Conservation (phyloP, 2,329 filamentous ascomycete species). For the Ceratocystis lukuohia region DNA sequence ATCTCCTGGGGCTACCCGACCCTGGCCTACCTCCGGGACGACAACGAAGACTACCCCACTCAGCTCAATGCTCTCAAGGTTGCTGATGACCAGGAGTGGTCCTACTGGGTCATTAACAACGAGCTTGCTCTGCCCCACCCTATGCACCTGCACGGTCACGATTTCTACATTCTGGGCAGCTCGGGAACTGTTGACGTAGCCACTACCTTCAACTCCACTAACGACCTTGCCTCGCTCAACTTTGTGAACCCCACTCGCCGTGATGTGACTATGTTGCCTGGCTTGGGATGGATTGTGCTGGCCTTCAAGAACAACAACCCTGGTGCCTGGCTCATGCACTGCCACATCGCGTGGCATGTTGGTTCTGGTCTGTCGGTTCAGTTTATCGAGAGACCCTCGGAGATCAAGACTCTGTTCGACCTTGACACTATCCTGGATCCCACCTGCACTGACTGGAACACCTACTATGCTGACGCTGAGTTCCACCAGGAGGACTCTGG, state of each 20-base stretch:
- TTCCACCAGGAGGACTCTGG: conserved; percentile 21
- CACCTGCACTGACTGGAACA: conserved; percentile 18
- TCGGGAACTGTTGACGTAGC: conserved; percentile 19
- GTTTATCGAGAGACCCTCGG: conserved; percentile 29
- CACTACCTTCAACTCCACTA: conserved; percentile 24
- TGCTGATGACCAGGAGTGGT: conserved; percentile 23
- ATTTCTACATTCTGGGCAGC: conserved; percentile 33
- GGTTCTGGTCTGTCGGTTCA: conserved; percentile 40
- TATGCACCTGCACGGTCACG: conserved; percentile 38
- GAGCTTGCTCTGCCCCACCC: conserved; percentile 29
- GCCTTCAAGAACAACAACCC: conserved; percentile 38
- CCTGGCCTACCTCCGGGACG: conserved; percentile 23
- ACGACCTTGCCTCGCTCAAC: conserved; percentile 28
- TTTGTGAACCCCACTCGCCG: conserved; percentile 39
- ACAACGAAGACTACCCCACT: conserved; percentile 20
- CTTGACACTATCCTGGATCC: conserved; percentile 18
- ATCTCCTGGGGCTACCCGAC: conserved; percentile 32
- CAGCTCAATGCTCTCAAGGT: conserved; percentile 22
- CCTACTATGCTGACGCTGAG: conserved; percentile 18
- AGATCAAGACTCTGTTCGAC: conserved; percentile 19
- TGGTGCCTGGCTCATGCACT: conserved; percentile 41
- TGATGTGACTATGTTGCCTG: conserved; percentile 37
- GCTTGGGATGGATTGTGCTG: conserved; percentile 34
- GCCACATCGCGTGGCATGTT: conserved; percentile 45
- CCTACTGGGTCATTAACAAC: conserved; percentile 27